These are phyloP conservation scores for Penicillium paneum DNA, from an alignment of 2,329 filamentous ascomycete species.

Conservation along the genomic window DNA sequence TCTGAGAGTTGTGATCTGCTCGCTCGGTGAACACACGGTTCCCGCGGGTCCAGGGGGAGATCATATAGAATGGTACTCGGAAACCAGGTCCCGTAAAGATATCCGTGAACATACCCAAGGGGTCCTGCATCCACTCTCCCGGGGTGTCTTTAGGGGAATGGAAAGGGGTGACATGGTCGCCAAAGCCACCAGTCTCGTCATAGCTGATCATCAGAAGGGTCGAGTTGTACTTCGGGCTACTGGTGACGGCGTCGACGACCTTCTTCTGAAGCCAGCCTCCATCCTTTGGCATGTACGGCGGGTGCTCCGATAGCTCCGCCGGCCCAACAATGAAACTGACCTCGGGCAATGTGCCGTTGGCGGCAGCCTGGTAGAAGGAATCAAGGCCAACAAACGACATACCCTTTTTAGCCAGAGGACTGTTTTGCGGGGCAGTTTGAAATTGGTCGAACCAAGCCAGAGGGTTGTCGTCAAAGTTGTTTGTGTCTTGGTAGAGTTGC, in stretches of 20 bases:
- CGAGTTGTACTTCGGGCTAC: constrained; percentile 49
- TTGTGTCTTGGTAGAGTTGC: constrained; percentile 51
- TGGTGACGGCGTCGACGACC: constrained; percentile 51
- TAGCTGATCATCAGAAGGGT: constrained; percentile 52
- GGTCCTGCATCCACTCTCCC: constrained; percentile 54
- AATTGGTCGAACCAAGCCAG: constrained; percentile 55
- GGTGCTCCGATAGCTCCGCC: constrained; percentile 53
- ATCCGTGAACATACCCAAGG: constrained; percentile 42
- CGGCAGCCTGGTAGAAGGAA: constrained; percentile 51
- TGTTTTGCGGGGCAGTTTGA: constrained; percentile 44
- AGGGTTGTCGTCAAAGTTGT: constrained; percentile 56
- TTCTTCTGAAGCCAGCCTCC: constrained; percentile 56
- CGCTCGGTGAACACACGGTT: constrained; percentile 55
- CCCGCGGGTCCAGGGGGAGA: constrained; percentile 56
- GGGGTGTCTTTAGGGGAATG: constrained; percentile 49
- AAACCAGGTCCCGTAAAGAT: constrained; percentile 47
- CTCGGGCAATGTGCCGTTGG: constrained; percentile 51
- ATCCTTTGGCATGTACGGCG: constrained; percentile 53
- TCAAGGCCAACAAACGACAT: constrained; percentile 49
- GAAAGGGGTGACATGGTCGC: constrained; percentile 54
- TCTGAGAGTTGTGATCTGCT: constrained; percentile 55
- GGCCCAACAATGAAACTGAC: constrained; percentile 53
- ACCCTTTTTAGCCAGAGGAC: constrained; percentile 46
- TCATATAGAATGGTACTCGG: constrained; percentile 55
- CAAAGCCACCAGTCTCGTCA: constrained; percentile 55